phyloP scores from a whole-genome alignment of 1,139 yeast genomes.

The Diutina catenulata region DNA sequence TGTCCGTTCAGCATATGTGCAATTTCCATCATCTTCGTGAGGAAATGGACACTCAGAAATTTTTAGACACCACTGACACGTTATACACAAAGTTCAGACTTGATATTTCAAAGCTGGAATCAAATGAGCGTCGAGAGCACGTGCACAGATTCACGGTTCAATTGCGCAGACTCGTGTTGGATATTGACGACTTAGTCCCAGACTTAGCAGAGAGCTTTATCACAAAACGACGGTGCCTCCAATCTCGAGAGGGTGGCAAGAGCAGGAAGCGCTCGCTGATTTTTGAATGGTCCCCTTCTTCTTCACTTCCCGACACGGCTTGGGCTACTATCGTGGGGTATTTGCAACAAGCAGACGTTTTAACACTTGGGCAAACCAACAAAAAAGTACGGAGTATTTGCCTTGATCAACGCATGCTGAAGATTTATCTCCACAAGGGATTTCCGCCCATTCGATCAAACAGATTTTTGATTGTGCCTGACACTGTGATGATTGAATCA shows the following conservation, averaged over 20 bases:
- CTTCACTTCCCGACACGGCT: not conserved
- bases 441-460: not conserved
- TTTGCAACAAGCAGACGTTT: not conserved
- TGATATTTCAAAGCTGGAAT: too few relatives aligned
- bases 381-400: not conserved
- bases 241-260: not conserved
- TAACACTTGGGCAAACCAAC: not conserved
- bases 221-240: not conserved
- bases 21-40: too few relatives aligned
- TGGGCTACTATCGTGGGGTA: not conserved
- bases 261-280: not conserved
- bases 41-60: too few relatives aligned
- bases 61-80: too few relatives aligned
- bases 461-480: not conserved
- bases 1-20: too few relatives aligned
- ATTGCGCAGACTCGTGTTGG: slow-evolving; percentile 1
- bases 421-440: not conserved
- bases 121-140: not conserved
- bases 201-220: not conserved
- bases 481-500: not conserved
- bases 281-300: not conserved
- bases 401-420: not conserved
- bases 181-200: not conserved
- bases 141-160: not conserved
- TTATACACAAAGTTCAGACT: too few relatives aligned